Conservation (phyloP, 495 filamentous ascomycete species). For the Penicillium nucicola region DNA sequence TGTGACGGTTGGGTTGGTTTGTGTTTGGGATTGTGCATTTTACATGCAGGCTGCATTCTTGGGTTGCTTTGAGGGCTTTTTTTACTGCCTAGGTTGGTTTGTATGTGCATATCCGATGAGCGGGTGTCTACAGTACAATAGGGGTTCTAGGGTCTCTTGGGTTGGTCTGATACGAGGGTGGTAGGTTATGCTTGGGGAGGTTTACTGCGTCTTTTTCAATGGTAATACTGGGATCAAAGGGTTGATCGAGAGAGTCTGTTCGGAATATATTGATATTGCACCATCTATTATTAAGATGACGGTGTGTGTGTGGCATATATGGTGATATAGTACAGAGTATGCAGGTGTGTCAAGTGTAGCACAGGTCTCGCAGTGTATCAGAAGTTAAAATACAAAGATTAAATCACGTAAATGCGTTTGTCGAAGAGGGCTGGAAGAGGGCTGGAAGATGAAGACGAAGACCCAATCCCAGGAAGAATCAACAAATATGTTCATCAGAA, state of each 20-base stretch:
- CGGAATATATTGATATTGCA: conserved; percentile 13
- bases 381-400: conserved; percentile 5
- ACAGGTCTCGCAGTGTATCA: background rate
- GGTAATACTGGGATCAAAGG: background rate
- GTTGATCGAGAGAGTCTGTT: background rate
- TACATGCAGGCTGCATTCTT: too few species aligned
- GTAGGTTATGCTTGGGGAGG: too few species aligned
- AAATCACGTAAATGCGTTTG: conserved; percentile 16
- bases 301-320: background rate
- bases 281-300: conserved; percentile 5
- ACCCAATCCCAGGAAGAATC: background rate
- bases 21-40: too few species aligned
- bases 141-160: too few species aligned
- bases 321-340: conserved; percentile 12
- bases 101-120: too few species aligned
- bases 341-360: background rate
- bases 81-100: too few species aligned
- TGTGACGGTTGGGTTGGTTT: too few species aligned
- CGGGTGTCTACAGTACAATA: too few species aligned
- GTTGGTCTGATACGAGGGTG: too few species aligned
- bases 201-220: too few species aligned
- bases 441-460: conserved; percentile 7
- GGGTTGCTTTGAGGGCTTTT: too few species aligned
- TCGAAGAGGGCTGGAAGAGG: background rate
- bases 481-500: conserved; percentile 10